Evolutionary conservation across 495 filamentous ascomycete genomes (phyloP), one percentile per base, ranked within the genome.

Genomic region (Collariella sp.): DNA sequence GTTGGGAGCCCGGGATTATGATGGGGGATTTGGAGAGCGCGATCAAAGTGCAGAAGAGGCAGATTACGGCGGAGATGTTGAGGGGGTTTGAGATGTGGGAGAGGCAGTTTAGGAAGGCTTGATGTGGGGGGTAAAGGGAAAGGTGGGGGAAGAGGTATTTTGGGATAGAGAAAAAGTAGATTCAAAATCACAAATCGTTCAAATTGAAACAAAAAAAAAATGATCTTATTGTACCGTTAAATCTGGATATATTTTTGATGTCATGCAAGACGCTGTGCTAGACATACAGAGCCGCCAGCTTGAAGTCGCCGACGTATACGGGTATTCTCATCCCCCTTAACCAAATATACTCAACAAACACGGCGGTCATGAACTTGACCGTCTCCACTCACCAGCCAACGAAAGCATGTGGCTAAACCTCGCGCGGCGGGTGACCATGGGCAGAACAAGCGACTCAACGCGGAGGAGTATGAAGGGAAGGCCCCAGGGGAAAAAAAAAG

Each of bases 1-100:
- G 51, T 1, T 49, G 72, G 45, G 70, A 79, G 16, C 70, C 71
- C 38, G 71, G 72, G 44, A 76, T 90, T 35, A 65, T 67, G 24
- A 79, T 77, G 76, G 72, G 71, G 55, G 84, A 91, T 60, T 78
- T 93, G 59, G 73, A 79, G 52, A 68, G 71, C 43, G 86, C 87
- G 6, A 75, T 88, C 41, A 62, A 65, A 50, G 77, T 76, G 52
- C 80, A 84, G 23, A 79, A 81, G 56, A 81, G 77, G 59, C 79
- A 87, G 63, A 87, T 91, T 48, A 89, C 86, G 1, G 57, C 66
- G 19, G 77, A 78, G 52, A 80, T 89, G 70, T 70, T 86, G 39
- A 60, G 70, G 38, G 72, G 77, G n/a, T 94, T 87, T 71, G 79
- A 83, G 63, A 65, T 71, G 29, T 93, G 87, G 86, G 67, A 69